Conservation (phyloP, 441 rosid species). For the Gossypium gossypioides region DNA sequence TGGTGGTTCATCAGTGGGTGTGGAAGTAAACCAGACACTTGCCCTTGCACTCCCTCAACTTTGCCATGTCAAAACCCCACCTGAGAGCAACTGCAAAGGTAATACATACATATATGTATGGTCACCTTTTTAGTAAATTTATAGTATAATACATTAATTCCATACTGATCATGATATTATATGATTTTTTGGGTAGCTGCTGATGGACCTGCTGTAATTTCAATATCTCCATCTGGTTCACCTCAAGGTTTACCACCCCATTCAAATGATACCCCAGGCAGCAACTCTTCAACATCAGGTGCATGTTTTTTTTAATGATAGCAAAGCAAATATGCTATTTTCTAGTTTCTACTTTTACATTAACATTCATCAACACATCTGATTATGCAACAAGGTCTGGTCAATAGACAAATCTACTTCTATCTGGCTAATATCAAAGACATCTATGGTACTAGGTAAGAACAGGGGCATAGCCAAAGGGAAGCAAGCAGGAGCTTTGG, state of each 20-base stretch:
- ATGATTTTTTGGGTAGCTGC: neutral
- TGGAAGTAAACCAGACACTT: conserved; percentile 37
- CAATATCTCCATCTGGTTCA: conserved; percentile 5
- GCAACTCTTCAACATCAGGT: conserved; percentile 1
- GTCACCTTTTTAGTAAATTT: neutral
- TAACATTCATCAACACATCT: no score
- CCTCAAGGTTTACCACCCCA: conserved; percentile 21
- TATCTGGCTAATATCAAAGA: no score
- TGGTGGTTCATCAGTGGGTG: conserved; percentile 25
- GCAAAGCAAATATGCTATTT: no score
- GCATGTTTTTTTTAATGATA: neutral
- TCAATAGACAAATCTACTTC: no score
- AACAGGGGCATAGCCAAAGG: no score
- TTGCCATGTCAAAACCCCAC: conserved; percentile 42
- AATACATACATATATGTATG: neutral
- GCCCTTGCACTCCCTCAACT: conserved; percentile 40
- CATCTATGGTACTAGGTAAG: no score
- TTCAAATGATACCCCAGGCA: conserved; percentile 11
- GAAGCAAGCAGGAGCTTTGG: no score
- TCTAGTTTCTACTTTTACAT: no score
- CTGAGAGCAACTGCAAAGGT: conserved; percentile 39
- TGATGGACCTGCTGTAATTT: conserved; percentile 18
- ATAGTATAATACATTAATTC: neutral
- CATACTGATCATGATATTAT: neutral
- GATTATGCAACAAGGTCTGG: no score